phyloP scores from a whole-genome alignment of 139 green algal genomes.

The Tetradesmus lagerheimii region DNA sequence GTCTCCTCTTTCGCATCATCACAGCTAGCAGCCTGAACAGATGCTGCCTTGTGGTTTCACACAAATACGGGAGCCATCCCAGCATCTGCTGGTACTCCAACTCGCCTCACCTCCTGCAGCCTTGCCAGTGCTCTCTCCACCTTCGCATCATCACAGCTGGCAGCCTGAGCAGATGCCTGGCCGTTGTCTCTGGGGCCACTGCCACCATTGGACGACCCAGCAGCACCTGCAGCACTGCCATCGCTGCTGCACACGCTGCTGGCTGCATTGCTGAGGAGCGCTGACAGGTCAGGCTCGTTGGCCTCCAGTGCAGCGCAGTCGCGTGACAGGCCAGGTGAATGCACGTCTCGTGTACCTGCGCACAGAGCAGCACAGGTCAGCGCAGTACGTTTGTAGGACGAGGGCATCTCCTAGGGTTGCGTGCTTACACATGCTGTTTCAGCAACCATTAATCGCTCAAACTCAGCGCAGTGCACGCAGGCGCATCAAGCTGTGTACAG shows the following conservation, averaged over 20 bases:
- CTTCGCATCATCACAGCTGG: background rate
- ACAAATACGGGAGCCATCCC: too few species aligned
- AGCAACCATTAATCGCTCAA: too few species aligned
- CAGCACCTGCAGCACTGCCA: background rate
- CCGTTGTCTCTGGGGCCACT: background rate
- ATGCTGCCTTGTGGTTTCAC: too few species aligned
- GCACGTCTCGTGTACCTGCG: constrained; percentile 34
- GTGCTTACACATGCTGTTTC: too few species aligned
- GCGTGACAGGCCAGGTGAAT: constrained; percentile 34
- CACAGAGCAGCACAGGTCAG: background rate
- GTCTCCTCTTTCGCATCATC: too few species aligned
- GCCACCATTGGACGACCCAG: background rate
- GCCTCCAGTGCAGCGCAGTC: constrained; percentile 40
- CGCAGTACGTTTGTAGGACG: too few species aligned
- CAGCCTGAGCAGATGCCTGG: background rate
- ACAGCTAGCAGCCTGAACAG: too few species aligned
- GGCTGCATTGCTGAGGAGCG: background rate
- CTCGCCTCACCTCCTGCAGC: constrained; percentile 41
- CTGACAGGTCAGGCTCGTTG: constrained; percentile 13
- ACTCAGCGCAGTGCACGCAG: too few species aligned
- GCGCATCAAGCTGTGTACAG: too few species aligned
- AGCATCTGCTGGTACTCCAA: too few species aligned
- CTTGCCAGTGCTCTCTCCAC: constrained; percentile 14
- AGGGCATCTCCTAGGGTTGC: too few species aligned
- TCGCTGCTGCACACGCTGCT: background rate